phyloP scores from a whole-genome alignment of 2,329 filamentous ascomycete species.

The Diaporthe ampelina region DNA sequence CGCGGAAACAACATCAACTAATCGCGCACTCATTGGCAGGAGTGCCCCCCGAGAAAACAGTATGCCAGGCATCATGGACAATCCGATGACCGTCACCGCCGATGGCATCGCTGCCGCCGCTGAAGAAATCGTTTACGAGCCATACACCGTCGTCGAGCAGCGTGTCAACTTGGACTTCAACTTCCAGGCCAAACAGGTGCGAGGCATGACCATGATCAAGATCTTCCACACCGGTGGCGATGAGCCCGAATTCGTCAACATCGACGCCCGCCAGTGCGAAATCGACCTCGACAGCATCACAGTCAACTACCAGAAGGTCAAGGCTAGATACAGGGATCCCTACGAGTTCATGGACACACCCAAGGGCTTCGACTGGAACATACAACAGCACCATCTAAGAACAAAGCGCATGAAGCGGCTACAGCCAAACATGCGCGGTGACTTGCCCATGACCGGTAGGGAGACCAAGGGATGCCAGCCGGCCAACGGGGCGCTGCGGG shows the following conservation, averaged over 20 bases:
- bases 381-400: constrained; percentile 82
- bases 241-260: constrained; percentile 69
- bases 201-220: constrained; percentile 85
- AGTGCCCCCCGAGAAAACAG: constrained; percentile 4
- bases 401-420: constrained; percentile 74
- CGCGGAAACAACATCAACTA: background rate
- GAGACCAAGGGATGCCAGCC: constrained; percentile 69
- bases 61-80: constrained; percentile 48
- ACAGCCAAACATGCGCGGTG: constrained; percentile 64
- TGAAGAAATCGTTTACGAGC: constrained; percentile 47
- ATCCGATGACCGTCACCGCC: constrained; percentile 38
- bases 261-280: constrained; percentile 74
- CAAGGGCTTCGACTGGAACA: constrained; percentile 70
- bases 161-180: constrained; percentile 91
- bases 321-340: constrained; percentile 71
- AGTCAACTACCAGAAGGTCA: constrained; percentile 61
- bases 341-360: constrained; percentile 76
- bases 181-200: constrained; percentile 81
- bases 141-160: constrained; percentile 79
- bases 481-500: constrained; percentile 64
- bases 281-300: constrained; percentile 69
- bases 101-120: constrained; percentile 23
- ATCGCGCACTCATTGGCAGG: background rate
- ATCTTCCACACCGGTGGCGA: constrained; percentile 72
- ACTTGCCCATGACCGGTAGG: constrained; percentile 69